Base-by-base conservation (phyloP, 164 flowering plant genomes). In the Malania oleifera region DNA sequence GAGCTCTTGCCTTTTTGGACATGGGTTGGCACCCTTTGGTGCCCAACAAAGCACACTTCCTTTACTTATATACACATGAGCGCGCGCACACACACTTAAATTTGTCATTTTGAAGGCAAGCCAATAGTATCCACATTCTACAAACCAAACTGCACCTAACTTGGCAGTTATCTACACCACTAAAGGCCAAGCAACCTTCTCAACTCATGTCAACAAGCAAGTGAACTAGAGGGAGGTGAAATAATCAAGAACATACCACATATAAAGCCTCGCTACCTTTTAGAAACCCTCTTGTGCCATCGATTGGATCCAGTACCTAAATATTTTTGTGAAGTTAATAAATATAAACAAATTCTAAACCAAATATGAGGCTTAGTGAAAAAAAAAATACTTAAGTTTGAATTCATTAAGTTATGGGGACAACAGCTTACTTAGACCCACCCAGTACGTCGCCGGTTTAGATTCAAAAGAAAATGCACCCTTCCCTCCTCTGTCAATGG, bases 281-380 rank as follows among this genome's bases (percentile, higher is more conserved):
- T 34, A 89, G 59, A 79, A 93, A 93, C 28, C 98, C 98, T 67
- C 73, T 67, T 18, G 98, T 92, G n/a, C 98, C 98, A 77, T 93
- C 97, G 69, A 93, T 89, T 55, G 98, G 97, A 79, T 93, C 97
- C 72, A 93, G 75, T 49, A 93, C 77, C 98, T 93, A 82, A 46
- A 80, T 19, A 11, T 17, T 20, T 28, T 25, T 31, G 56, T 37
- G 44, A 43, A 35, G 50, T 14, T 50, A 34, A 62, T 37, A 12
- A 43, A 29, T 25, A 12, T 44, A 23, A 51, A 14, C 23, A 23
- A 52, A 27, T 37, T 31, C 25, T 5, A 25, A n/a, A 54, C 24
- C 56, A 31, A 35, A 18, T 38, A 13, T 12, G 24, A 55, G 24
- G 7, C 18, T 14, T 18, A 55, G 52, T 49, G 7, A 28, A 24